These are phyloP conservation scores for Pneumocystis wakefieldiae DNA, from an alignment of 1,139 yeast genomes.

Conservation along the genomic window DNA sequence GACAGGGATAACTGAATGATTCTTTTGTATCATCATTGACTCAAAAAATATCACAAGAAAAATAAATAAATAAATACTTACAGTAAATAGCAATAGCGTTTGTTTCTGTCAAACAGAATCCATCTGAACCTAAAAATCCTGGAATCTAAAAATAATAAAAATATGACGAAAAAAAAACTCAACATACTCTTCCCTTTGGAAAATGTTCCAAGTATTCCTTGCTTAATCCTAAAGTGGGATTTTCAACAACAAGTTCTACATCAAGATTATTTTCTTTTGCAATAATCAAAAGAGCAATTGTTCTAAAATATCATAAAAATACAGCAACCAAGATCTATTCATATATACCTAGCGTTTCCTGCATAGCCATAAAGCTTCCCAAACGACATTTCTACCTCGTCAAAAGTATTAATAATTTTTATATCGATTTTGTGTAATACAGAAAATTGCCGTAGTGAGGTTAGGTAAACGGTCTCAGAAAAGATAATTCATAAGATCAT, in stretches of 20 bases:
- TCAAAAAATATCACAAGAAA: not conserved
- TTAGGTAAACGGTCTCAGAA: no score
- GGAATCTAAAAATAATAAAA: slow-evolving; percentile 29
- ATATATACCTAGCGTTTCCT: slow-evolving; percentile 13
- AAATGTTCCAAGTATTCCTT: slow-evolving; percentile 36
- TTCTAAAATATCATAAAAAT: slow-evolving; percentile 26
- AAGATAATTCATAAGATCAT: no score
- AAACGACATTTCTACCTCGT: slow-evolving; percentile 19
- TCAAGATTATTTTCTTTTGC: slow-evolving; percentile 62
- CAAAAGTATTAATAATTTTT: not conserved
- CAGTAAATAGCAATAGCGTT: slow-evolving; percentile 49
- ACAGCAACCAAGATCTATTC: slow-evolving; percentile 6
- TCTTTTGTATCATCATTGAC: slow-evolving; percentile 14
- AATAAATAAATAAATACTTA: slow-evolving; percentile 16
- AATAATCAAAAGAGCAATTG: slow-evolving; percentile 43
- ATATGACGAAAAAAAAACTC: not conserved
- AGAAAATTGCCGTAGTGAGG: no score
- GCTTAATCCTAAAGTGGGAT: slow-evolving; percentile 33
- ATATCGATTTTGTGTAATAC: no score
- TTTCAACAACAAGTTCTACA: slow-evolving; percentile 38
- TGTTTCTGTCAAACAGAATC: slow-evolving; percentile 61
- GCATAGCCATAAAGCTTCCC: slow-evolving; percentile 23
- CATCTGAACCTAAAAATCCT: slow-evolving; percentile 66
- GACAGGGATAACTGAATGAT: slow-evolving; percentile 85
- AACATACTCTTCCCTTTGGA: slow-evolving; percentile 31